Evolutionary conservation across 2,329 filamentous ascomycete genomes (phyloP), one percentile per base, ranked within the genome.

Genomic region (Pseudocercospora pini-densiflorae): DNA sequence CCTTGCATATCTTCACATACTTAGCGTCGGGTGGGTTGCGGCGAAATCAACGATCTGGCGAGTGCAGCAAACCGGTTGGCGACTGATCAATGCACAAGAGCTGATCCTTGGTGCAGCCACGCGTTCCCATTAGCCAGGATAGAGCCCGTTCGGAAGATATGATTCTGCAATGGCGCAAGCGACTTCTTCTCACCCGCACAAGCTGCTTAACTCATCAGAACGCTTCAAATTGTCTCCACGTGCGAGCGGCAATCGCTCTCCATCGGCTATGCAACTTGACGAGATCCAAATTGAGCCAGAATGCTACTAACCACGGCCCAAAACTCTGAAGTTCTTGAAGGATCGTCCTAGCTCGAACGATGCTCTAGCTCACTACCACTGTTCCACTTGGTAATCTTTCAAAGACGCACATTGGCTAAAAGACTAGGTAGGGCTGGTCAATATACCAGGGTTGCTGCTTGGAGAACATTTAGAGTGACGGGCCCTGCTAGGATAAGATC

Each of bases 241-340:
- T 55, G 24, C 23, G 16, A 27, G 16, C 51, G 51, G 51, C 51
- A 55, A 31, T 55, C 23, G 23, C 16, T 31, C 24, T n/a, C 7
- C 16, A 55, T 55, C 51, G 51, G 51, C 51, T 55, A 55, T 55
- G 51, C 51, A 55, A 55, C 23, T 27, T 55, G 27, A 55, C 51
- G 51, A 55, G 51, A 31, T n/a, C 27, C 51, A 27, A 19, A 55
- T n/a, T 55, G 16, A 27, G 27, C 51, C 21, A 31, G 8, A 27
- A 10, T 31, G 51, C 5, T 55, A 24, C 51, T 55, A 31, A 33
- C 23, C 16, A 31, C 24, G 51, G 24, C 51, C 51, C 51, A 55
- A 27, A 55, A 55, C 23, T 31, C 27, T 55, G 24, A 55, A 19
- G 51, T 55, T 19, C 51, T 27, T 55, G 27, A n/a, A 55, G 51